These are phyloP conservation scores for Magnolia kwangsiensis DNA, from an alignment of 164 flowering plant genomes.

Conservation along the genomic window DNA sequence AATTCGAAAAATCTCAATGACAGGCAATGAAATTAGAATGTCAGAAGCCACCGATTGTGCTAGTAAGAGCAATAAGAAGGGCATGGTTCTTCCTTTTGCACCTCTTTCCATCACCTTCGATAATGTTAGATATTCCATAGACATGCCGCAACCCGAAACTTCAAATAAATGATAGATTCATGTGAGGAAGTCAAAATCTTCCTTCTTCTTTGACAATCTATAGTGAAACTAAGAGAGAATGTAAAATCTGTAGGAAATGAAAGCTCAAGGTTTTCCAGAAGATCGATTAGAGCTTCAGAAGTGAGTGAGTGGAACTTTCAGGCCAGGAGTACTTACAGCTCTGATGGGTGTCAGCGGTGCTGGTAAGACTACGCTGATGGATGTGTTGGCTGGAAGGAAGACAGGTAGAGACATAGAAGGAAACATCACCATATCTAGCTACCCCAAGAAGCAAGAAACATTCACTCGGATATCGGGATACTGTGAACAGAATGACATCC, in stretches of 20 bases:
- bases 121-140: conserved; percentile 43
- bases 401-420: background rate
- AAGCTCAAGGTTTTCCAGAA: conserved; percentile 42
- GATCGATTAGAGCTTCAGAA: conserved; percentile 47
- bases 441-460: conserved; percentile 3
- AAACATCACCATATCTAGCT: conserved; percentile 4
- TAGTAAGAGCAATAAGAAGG: conserved; percentile 21
- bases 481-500: conserved; percentile 56
- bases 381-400: conserved; percentile 31
- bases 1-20: background rate
- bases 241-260: conserved; percentile 48
- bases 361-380: conserved; percentile 70
- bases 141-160: conserved; percentile 47
- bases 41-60: conserved; percentile 11
- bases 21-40: conserved; percentile 6
- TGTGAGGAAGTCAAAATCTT: background rate
- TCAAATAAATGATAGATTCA: background rate
- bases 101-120: conserved; percentile 49
- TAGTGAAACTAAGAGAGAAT: background rate
- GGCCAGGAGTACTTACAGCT: conserved; percentile 70
- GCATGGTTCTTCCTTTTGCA: conserved; percentile 58
- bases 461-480: conserved; percentile 13
- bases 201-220: background rate
- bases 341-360: conserved; percentile 78
- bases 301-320: conserved; percentile 65